phyloP scores from a whole-genome alignment of 495 filamentous ascomycete genomes.

The Penicilliopsis zonata region DNA sequence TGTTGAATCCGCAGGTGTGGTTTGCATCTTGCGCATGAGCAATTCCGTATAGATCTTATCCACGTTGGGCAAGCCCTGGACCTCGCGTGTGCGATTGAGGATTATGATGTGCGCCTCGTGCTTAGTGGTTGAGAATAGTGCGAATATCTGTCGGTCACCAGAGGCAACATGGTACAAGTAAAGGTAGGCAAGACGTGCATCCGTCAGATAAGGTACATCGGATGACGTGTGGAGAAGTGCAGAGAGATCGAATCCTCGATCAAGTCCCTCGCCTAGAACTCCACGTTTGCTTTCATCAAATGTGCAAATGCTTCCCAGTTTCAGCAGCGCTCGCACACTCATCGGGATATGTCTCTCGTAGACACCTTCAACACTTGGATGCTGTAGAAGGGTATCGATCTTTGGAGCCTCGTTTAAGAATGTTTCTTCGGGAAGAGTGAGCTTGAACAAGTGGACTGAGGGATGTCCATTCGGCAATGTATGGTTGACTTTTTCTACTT shows the following conservation, averaged over 20 bases:
- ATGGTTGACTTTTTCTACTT: slow-evolving; percentile 82
- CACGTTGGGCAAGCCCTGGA: slow-evolving; percentile 78
- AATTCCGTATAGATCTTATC: slow-evolving; percentile 83
- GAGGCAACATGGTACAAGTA: slow-evolving; percentile 87
- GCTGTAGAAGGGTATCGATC: slow-evolving; percentile 71
- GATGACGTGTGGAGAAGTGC: slow-evolving; percentile 54
- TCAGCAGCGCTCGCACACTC: slow-evolving; percentile 69
- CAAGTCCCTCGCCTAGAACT: slow-evolving; percentile 84
- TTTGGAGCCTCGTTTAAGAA: slow-evolving; percentile 77
- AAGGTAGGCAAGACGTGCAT: slow-evolving; percentile 61
- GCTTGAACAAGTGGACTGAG: slow-evolving; percentile 86
- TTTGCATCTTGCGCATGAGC: slow-evolving; percentile 49
- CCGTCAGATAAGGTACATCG: slow-evolving; percentile 58
- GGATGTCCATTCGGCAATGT: slow-evolving; percentile 92
- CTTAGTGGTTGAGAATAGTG: slow-evolving; percentile 73
- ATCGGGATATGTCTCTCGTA: slow-evolving; percentile 90
- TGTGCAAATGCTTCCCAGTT: slow-evolving; percentile 86
- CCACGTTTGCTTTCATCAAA: slow-evolving; percentile 86
- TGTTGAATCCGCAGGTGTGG: slow-evolving; percentile 54
- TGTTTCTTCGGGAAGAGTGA: slow-evolving; percentile 76
- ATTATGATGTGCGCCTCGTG: slow-evolving; percentile 77
- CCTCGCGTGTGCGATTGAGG: slow-evolving; percentile 63
- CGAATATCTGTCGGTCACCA: slow-evolving; percentile 87
- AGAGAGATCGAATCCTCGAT: slow-evolving; percentile 84
- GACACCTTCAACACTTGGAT: slow-evolving; percentile 89